These are phyloP conservation scores for Aspergillus sergii DNA, from an alignment of 2,329 filamentous ascomycete species.

Conservation along the genomic window DNA sequence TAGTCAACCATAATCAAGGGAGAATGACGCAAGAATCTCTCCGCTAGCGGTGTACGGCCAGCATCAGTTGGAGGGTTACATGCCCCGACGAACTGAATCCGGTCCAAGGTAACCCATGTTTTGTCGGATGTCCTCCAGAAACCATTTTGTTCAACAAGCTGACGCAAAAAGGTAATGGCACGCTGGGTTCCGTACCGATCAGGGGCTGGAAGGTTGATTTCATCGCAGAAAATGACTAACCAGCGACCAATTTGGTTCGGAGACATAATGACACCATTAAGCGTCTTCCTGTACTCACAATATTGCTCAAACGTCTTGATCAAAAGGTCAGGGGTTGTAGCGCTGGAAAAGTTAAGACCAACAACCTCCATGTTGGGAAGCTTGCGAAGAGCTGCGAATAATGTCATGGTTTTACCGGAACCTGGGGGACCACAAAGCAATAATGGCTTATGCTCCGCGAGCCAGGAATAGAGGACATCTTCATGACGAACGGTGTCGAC, in stretches of 20 bases:
- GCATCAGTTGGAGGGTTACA: slow-evolving; percentile 98
- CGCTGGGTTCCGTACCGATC: slow-evolving; percentile 98
- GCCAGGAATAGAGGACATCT: slow-evolving; percentile 98
- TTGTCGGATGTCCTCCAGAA: slow-evolving; percentile 99
- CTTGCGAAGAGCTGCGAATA: slow-evolving; percentile 96
- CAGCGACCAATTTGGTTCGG: slow-evolving; percentile 96
- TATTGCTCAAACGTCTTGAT: slow-evolving; percentile 99
- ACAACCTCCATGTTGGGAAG: slow-evolving; percentile 99
- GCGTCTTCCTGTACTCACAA: slow-evolving; percentile 98
- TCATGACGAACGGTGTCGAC: slow-evolving; percentile 97
- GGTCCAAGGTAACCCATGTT: slow-evolving; percentile 94
- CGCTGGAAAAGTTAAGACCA: slow-evolving; percentile 98
- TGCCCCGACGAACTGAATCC: slow-evolving; percentile 97
- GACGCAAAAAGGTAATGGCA: slow-evolving; percentile 94
- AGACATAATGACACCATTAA: slow-evolving; percentile 93
- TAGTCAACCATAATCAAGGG: slow-evolving; percentile 99
- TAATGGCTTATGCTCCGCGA: slow-evolving; percentile 96
- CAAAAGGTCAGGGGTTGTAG: slow-evolving; percentile 93
- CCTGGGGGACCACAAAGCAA: slow-evolving; percentile 95
- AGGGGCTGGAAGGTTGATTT: slow-evolving; percentile 97
- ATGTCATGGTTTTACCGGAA: slow-evolving; percentile 99
- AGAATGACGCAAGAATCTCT: slow-evolving; percentile 91
- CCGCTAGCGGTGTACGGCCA: slow-evolving; percentile 90
- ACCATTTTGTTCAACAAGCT: slow-evolving; percentile 97
- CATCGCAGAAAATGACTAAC: slow-evolving; percentile 98